Base-by-base conservation (phyloP, 1,284 basidiomycete genomes). In the Naganishia liquefaciens region DNA sequence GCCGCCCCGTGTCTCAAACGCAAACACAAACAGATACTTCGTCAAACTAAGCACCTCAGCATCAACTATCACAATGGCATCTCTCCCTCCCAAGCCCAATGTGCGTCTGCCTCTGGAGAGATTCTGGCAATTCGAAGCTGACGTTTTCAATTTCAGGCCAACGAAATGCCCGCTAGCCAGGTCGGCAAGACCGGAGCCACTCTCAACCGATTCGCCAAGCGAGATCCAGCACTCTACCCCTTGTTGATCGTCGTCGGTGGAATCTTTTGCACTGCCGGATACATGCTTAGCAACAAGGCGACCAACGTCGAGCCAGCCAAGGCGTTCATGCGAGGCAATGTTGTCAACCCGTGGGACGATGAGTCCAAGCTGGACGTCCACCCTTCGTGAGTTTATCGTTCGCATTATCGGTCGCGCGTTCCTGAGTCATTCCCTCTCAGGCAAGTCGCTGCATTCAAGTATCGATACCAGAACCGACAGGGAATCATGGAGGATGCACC, bases 221-320 rank as follows among this genome's bases (percentile, higher is more conserved):
- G 75, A 37, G 78, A 80, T 68, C 78, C 78, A 2, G 76, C 77
- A 6, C 72, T 80, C 23, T 80, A 79, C 73, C 78, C 78, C 6
- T 66, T 80, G 46, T 63, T 70, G 55, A 62, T 76, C 60, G 72
- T 79, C 71, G 71, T 80, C 61, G 71, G 71, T 54, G 74, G 73
- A 64, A 72, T 73, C 42, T 68, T 76, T 50, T 74, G 70, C 50
- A 72, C 72, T 27, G 76, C 77, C 13, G 77, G 78, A 27, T 80
- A 79, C 72, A 77, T 79, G 69, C 72, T 65, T 37, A 58, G 57
- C 37, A 49, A 69, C 58, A 79, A 79, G 70, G 66, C 72, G 1
- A 63, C 72, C 17, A 71, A 71, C 60, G 68, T 72, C 30, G 76
- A 76, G 30, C 54, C 73, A 0, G 69, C 70, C 40, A 67, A 70